Evolutionary conservation across 768 basidiomycete genomes (phyloP).

Genomic region (Lactifluus pinguis): DNA sequence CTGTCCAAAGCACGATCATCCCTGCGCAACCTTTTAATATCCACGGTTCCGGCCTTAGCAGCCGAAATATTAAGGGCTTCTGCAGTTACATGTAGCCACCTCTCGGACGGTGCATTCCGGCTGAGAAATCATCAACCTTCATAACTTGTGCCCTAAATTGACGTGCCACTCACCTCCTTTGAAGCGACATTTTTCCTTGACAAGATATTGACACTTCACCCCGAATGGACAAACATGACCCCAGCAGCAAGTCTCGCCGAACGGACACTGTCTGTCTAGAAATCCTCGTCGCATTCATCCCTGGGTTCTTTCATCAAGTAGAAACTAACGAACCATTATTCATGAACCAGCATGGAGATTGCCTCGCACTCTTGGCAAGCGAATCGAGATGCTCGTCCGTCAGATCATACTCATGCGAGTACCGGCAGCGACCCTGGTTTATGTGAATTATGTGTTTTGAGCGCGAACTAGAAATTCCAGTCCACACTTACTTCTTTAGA

Average conservation of each 20-base stretch:
- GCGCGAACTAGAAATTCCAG: background rate
- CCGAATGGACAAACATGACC: conserved; percentile 78
- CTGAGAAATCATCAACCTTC: conserved; percentile 14
- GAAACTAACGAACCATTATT: conserved; percentile 51
- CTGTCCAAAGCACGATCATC: no score
- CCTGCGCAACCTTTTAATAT: no score
- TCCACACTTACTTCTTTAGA: conserved; percentile 47
- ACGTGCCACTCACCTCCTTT: conserved; percentile 46
- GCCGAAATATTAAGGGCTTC: background rate
- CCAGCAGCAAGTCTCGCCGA: conserved; percentile 71
- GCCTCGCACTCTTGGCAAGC: conserved; percentile 71
- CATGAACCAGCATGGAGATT: conserved; percentile 77
- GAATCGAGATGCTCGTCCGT: conserved; percentile 62
- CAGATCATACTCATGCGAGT: conserved; percentile 72
- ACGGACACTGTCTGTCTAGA: conserved; percentile 63
- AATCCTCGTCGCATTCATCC: background rate
- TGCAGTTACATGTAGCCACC: background rate
- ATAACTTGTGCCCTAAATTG: background rate
- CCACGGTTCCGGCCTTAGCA: background rate
- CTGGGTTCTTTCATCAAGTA: background rate
- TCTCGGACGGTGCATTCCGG: conserved; percentile 31
- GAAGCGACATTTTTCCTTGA: conserved; percentile 83
- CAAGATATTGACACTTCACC: conserved; percentile 42
- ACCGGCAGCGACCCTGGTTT: conserved; percentile 51
- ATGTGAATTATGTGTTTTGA: background rate